Evolutionary conservation across 495 filamentous ascomycete species (phyloP).

Genomic region (Physcia stellaris): DNA sequence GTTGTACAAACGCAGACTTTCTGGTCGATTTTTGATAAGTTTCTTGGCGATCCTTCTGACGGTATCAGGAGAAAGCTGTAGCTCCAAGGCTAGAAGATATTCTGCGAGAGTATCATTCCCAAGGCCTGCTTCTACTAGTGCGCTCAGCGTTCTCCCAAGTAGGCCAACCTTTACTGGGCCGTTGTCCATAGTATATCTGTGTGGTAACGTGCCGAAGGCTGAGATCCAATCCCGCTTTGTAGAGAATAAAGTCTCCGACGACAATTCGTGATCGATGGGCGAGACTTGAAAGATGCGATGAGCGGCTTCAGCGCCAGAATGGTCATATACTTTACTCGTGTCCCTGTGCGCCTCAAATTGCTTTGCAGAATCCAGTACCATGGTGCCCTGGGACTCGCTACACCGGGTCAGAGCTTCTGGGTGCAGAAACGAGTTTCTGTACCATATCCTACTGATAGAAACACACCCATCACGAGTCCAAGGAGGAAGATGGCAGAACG

Average conservation of each 20-base stretch:
- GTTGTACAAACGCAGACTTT: conserved; percentile 60
- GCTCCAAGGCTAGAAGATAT: conserved; percentile 59
- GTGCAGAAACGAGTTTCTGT: conserved; percentile 30
- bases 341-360: too few species aligned
- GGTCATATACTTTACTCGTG: too few species aligned
- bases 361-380: too few species aligned
- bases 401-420: conserved; percentile 27
- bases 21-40: conserved; percentile 51
- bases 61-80: conserved; percentile 35
- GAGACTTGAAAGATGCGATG: too few species aligned
- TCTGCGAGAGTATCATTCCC: conserved; percentile 45
- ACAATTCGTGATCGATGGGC: conserved; percentile 1
- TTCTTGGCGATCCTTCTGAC: conserved; percentile 59
- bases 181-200: conserved; percentile 9
- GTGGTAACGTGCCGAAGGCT: conserved; percentile 23
- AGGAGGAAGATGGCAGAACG: conserved; percentile 58
- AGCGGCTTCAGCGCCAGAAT: too few species aligned
- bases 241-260: conserved; percentile 28
- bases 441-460: conserved; percentile 22
- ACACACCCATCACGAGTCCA: conserved; percentile 9
- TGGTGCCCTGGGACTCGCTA: conserved; percentile 14
- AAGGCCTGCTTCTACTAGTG: conserved; percentile 31
- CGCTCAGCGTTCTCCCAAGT: conserved; percentile 38
- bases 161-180: conserved; percentile 29
- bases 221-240: conserved; percentile 28